Evolutionary conservation across 2,329 filamentous ascomycete species (phyloP), one percentile per base, ranked within the genome.

Genomic region (Microsporum audouinii): DNA sequence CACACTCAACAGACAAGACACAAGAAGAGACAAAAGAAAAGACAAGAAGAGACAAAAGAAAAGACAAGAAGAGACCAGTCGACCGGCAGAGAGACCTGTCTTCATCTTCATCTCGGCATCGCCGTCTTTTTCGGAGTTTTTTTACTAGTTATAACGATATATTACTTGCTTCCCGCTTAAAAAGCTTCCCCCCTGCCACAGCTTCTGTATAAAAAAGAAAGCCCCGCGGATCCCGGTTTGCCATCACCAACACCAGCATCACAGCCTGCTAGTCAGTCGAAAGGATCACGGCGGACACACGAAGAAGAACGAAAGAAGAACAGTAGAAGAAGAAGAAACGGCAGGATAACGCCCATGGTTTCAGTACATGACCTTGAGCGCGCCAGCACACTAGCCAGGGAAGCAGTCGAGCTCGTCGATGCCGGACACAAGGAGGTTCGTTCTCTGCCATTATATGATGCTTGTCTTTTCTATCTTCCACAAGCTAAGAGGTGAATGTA

Each of bases 351-450:
- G 71, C 73, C 72, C 72, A 76, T 76, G 74, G 73, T 76, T 66
- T 70, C 70, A 66, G 68, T 71, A 66, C 71, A 72, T 61, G 72
- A 74, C 63, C 72, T 78, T 69, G 75, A 77, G 65, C 76, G 75
- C 67, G 77, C 77, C 67, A 71, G 73, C 63, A 68, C 72, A 63
- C 69, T 79, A 66, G 76, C 77, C 63, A 71, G 71, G 63, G 76
- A 78, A 72, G 77, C 77, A 66, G 71, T 79, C 64, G 73, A 76
- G 66, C 68, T 79, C 64, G 72, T 75, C 53, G 73, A 77, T 65
- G 71, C 76, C 61, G 76, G 77, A 61, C 72, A 77, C 67, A 72
- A 73, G 63, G 75, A 77, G 72, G 77, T 78, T 71, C 47, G 53
- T 59, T 23, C 17, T 23, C 17, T 23, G 17, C 41, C 43, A 53